These are phyloP conservation scores for Penicillium sp. DNA, from an alignment of 2,329 filamentous ascomycete genomes.

Conservation along the genomic window DNA sequence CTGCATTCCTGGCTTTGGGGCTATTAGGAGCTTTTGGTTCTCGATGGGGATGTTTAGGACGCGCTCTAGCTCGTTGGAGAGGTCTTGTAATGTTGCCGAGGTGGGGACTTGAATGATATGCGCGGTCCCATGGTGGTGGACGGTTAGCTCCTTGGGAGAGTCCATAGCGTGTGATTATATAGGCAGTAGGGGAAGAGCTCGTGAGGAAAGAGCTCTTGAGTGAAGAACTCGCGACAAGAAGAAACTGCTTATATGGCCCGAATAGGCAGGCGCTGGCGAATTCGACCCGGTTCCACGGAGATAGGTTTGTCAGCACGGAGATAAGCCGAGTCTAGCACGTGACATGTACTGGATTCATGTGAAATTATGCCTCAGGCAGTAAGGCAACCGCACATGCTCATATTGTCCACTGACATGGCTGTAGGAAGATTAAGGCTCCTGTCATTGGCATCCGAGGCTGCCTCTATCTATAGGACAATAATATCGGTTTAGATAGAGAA, in stretches of 20 bases:
- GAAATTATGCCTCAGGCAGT: background rate
- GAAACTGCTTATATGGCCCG: conserved; percentile 6
- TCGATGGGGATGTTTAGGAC: conserved; percentile 33
- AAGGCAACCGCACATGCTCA: too few species aligned
- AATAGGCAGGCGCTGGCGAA: conserved; percentile 14
- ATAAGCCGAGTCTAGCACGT: conserved; percentile 12
- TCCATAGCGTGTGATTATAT: conserved; percentile 1
- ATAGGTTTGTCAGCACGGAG: conserved; percentile 29
- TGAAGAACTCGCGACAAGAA: background rate
- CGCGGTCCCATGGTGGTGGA: conserved; percentile 49
- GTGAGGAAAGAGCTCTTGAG: background rate
- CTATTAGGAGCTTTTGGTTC: conserved; percentile 41
- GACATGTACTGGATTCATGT: background rate
- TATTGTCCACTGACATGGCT: too few species aligned
- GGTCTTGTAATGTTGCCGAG: conserved; percentile 45
- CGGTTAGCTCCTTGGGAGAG: conserved; percentile 35
- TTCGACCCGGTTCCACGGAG: conserved; percentile 27
- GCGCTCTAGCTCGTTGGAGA: conserved; percentile 29
- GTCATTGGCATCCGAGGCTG: too few species aligned
- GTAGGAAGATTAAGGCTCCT: too few species aligned
- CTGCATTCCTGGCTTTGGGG: conserved; percentile 41
- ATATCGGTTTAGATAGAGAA: too few species aligned
- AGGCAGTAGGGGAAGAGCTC: background rate
- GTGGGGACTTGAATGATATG: conserved; percentile 42
- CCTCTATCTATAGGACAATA: too few species aligned